Percentiles rank a stretch among this genome's conserved stretches.
phyloP scores from a whole-genome alignment of 2,329 filamentous ascomycete genomes.

The Sarocladium strictum region DNA sequence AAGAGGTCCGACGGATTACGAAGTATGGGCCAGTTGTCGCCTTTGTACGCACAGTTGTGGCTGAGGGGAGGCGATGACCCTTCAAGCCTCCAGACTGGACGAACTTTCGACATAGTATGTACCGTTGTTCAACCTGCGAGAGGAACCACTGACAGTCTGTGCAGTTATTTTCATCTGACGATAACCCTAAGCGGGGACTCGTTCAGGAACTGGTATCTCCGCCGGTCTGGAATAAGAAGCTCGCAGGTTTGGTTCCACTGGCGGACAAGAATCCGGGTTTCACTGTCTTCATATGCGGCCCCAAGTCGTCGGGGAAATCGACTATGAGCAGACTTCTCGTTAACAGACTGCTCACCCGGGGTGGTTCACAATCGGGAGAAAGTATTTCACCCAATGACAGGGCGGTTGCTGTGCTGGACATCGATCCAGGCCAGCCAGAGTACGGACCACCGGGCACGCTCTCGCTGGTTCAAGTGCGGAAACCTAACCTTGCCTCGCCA shows the following conservation, averaged over 20 bases:
- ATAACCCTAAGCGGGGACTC: slow-evolving; percentile 41
- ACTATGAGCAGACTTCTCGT: slow-evolving; percentile 62
- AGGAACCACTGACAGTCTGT: slow-evolving; percentile 17
- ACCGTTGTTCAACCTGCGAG: not conserved
- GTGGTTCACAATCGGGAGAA: slow-evolving; percentile 19
- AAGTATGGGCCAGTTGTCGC: slow-evolving; percentile 54
- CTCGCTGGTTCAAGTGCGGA: slow-evolving; percentile 56
- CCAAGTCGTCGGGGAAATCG: slow-evolving; percentile 70
- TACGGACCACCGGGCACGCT: slow-evolving; percentile 65
- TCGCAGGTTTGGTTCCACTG: slow-evolving; percentile 36
- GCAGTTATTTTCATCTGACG: slow-evolving; percentile 48
- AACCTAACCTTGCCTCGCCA: slow-evolving; percentile 58
- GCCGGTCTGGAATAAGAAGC: slow-evolving; percentile 55
- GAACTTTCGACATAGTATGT: slow-evolving; percentile 45
- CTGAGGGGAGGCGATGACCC: slow-evolving; percentile 58
- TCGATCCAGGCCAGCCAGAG: slow-evolving; percentile 74
- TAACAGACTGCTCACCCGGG: slow-evolving; percentile 58
- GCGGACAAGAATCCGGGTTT: slow-evolving; percentile 27
- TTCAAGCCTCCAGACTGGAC: slow-evolving; percentile 15
- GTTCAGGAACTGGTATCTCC: slow-evolving; percentile 52
- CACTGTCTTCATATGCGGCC: slow-evolving; percentile 57
- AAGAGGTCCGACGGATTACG: slow-evolving; percentile 42
- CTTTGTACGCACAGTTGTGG: slow-evolving; percentile 43
- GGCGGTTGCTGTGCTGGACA: slow-evolving; percentile 57
- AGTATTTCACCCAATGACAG: not conserved